These are phyloP conservation scores for Citrus unshiu DNA, from an alignment of 345 rosid genomes.

Conservation along the genomic window DNA sequence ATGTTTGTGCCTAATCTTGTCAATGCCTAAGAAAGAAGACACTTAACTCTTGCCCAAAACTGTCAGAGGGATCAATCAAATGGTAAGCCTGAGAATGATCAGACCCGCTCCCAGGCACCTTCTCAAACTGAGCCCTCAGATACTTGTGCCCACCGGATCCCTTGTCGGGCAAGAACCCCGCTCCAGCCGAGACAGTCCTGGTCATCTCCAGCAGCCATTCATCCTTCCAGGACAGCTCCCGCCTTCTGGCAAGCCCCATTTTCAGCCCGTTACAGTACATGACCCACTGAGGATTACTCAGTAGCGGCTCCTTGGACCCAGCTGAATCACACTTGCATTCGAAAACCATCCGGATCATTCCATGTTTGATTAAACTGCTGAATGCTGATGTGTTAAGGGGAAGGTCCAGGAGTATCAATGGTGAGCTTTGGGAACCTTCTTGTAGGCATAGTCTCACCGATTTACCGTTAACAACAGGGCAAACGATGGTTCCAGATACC, in stretches of 20 bases:
- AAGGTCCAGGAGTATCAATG: slow-evolving; percentile 3
- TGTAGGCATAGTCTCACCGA: slow-evolving; percentile 15
- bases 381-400: slow-evolving; percentile 12
- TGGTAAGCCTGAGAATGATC: slow-evolving; percentile 20
- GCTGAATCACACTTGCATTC: neutral
- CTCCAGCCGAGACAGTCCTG: slow-evolving; percentile 17
- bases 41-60: slow-evolving; percentile 18
- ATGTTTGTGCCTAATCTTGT: neutral
- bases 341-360: slow-evolving; percentile 9
- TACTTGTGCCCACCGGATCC: slow-evolving; percentile 18
- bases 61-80: slow-evolving; percentile 12
- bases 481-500: slow-evolving; percentile 19
- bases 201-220: slow-evolving; percentile 15
- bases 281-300: slow-evolving; percentile 6
- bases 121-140: slow-evolving; percentile 29
- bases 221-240: slow-evolving; percentile 13
- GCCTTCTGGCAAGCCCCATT: slow-evolving; percentile 14
- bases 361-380: neutral
- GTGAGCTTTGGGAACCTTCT: neutral
- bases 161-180: slow-evolving; percentile 12
- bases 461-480: slow-evolving; percentile 5
- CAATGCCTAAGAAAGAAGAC: slow-evolving; percentile 13
- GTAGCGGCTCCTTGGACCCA: neutral
- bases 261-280: slow-evolving; percentile 21
- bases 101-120: neutral